Evolutionary conservation across 1,284 basidiomycete species (phyloP), one percentile per base, ranked within the genome.

Genomic region (Vanrija sp.): DNA sequence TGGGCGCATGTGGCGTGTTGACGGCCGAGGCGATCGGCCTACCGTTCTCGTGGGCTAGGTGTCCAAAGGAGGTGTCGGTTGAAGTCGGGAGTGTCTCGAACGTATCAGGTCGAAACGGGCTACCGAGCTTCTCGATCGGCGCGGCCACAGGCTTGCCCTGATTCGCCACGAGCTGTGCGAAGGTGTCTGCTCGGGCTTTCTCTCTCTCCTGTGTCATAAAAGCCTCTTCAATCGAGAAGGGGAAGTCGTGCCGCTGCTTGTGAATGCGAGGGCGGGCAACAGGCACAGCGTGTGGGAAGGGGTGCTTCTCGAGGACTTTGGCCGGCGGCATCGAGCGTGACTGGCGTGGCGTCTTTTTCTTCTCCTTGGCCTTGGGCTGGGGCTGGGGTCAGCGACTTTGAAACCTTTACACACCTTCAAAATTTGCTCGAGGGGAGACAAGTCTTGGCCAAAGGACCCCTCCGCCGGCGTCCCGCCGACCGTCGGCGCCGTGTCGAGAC

Each of bases 11-110:
- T 15, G 34, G 34, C 14, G 34, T 34, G 34, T 34, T 34, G 34
- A 14, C 34, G 10, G 34, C 34, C 34, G 34, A 34, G 34, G 34
- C 34, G 34, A 34, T 34, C 5, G 69, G 66, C 23, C 61, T 54
- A 12, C 68, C 69, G 44, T 67, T 61, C 38, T 53, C 55, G 43
- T 69, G 66, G 1, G 64, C 48, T 14, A 72, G 54, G 47, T 73
- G 71, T 1, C 73, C 73, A 49, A 75, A 75, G 1, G 71, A 72
- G 12, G 71, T 70, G 4, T 60, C 72, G 51, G 66, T 67, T 1
- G 70, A 70, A 10, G 56, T 50, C 5, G 34, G 34, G 34, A 34
- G 34, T 15, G 72, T 74, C 29, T 69, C 63, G 39, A 60, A 67
- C 9, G 69, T 73, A 43, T 57, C 60, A 16, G 68, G 54, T 59